Conservation (phyloP, 768 basidiomycete species). For the Xerocomellus amylosporus region DNA sequence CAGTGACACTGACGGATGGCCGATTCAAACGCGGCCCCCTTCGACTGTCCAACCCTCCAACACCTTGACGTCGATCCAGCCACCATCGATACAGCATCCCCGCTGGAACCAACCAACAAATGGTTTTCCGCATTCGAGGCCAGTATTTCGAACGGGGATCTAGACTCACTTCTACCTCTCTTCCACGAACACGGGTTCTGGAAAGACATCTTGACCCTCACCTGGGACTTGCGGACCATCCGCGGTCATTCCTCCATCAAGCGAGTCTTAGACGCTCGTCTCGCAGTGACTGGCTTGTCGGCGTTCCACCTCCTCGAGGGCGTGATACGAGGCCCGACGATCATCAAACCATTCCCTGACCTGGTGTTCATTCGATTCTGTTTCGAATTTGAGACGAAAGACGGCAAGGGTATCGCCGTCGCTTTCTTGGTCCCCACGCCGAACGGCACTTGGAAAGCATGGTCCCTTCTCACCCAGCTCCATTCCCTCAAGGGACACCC, state of each 20-base stretch:
- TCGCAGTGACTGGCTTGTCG: slow-evolving; percentile 23
- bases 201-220: slow-evolving; percentile 52
- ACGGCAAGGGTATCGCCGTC: slow-evolving; percentile 52
- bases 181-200: slow-evolving; percentile 37
- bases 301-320: slow-evolving; percentile 22
- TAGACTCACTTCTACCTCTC: background rate
- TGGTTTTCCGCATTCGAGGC: slow-evolving; percentile 23
- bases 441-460: slow-evolving; percentile 51
- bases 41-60: slow-evolving; percentile 24
- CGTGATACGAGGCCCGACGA: slow-evolving; percentile 23
- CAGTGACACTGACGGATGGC: background rate
- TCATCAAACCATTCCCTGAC: slow-evolving; percentile 47
- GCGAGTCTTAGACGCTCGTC: slow-evolving; percentile 37
- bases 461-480: slow-evolving; percentile 57
- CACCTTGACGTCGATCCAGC: slow-evolving; percentile 15
- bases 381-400: slow-evolving; percentile 52
- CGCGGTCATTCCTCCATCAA: slow-evolving; percentile 36
- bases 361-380: slow-evolving; percentile 55
- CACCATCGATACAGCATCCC: slow-evolving; percentile 9
- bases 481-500: slow-evolving; percentile 52
- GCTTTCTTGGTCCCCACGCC: slow-evolving; percentile 46
- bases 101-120: slow-evolving; percentile 1
- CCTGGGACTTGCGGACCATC: slow-evolving; percentile 54
- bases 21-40: background rate
- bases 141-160: slow-evolving; percentile 1